Conservation (phyloP, 2,329 filamentous ascomycete species). For the Fusarium sp. region DNA sequence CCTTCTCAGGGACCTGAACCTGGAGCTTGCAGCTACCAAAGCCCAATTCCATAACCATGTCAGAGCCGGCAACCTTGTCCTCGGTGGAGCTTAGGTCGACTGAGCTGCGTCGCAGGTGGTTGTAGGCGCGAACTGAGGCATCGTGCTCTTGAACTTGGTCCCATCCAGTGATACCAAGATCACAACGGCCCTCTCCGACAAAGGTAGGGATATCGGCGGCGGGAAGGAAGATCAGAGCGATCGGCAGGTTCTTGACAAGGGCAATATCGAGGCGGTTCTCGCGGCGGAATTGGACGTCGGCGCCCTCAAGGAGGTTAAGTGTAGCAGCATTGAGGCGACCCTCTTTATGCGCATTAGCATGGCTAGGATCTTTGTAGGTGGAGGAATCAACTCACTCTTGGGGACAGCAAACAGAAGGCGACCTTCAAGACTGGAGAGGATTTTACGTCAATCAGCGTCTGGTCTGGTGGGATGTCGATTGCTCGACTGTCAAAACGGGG, state of each 20-base stretch:
- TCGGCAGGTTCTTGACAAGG: slow-evolving; percentile 94
- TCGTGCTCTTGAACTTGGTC: slow-evolving; percentile 95
- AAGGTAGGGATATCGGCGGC: slow-evolving; percentile 98
- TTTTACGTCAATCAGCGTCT: slow-evolving; percentile 35
- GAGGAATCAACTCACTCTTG: slow-evolving; percentile 78
- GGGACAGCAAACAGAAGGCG: slow-evolving; percentile 96
- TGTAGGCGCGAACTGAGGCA: slow-evolving; percentile 65
- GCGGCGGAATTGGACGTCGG: slow-evolving; percentile 95
- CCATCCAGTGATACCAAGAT: slow-evolving; percentile 92
- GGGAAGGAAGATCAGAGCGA: slow-evolving; percentile 96
- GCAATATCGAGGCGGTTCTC: slow-evolving; percentile 97
- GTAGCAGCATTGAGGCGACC: slow-evolving; percentile 89
- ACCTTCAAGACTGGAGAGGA: slow-evolving; percentile 78
- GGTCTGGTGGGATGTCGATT: background rate
- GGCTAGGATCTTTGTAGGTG: background rate
- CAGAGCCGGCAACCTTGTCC: slow-evolving; percentile 70
- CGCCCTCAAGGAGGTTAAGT: slow-evolving; percentile 90
- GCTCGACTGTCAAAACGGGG: background rate
- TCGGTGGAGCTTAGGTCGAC: slow-evolving; percentile 42
- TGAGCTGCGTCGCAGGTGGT: slow-evolving; percentile 61
- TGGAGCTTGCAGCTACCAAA: slow-evolving; percentile 94
- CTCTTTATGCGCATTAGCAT: slow-evolving; percentile 65
- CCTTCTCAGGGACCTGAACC: slow-evolving; percentile 95
- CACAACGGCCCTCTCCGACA: slow-evolving; percentile 92
- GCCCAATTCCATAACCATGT: slow-evolving; percentile 88